These are phyloP conservation scores for Gleditsia sinensis DNA, from an alignment of 306 rosid species.

Conservation along the genomic window DNA sequence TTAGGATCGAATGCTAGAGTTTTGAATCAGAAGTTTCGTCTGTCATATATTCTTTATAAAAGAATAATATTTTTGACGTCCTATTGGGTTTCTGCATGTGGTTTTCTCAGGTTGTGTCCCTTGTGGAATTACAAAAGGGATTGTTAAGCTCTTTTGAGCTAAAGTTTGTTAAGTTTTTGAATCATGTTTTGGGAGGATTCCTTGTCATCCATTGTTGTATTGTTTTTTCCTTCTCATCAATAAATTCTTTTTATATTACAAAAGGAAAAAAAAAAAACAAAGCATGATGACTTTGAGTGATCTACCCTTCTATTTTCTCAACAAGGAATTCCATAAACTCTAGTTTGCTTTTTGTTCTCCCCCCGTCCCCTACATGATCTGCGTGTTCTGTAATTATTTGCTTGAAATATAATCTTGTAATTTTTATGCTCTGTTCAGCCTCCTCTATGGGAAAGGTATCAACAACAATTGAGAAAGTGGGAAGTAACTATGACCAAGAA, in stretches of 20 bases:
- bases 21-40: too few relatives aligned
- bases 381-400: constrained; percentile 12
- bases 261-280: too few relatives aligned
- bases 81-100: background rate
- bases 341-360: background rate
- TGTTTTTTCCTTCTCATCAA: background rate
- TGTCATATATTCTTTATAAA: background rate
- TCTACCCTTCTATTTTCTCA: constrained; percentile 3
- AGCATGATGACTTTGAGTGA: constrained; percentile 1
- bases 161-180: background rate
- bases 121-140: too few relatives aligned
- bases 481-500: constrained; percentile 63
- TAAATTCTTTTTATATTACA: too few relatives aligned
- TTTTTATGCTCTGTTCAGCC: constrained; percentile 55
- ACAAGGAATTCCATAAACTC: background rate
- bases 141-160: background rate
- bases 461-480: constrained; percentile 77
- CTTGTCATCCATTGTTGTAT: background rate
- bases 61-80: background rate
- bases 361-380: background rate
- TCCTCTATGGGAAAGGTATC: constrained; percentile 85
- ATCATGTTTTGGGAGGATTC: background rate
- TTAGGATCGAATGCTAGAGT: too few relatives aligned
- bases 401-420: background rate
- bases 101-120: background rate